Evolutionary conservation across 129 eudicot genomes (phyloP), one percentile per base, ranked within the genome.

Genomic region (Artemisia annua): DNA sequence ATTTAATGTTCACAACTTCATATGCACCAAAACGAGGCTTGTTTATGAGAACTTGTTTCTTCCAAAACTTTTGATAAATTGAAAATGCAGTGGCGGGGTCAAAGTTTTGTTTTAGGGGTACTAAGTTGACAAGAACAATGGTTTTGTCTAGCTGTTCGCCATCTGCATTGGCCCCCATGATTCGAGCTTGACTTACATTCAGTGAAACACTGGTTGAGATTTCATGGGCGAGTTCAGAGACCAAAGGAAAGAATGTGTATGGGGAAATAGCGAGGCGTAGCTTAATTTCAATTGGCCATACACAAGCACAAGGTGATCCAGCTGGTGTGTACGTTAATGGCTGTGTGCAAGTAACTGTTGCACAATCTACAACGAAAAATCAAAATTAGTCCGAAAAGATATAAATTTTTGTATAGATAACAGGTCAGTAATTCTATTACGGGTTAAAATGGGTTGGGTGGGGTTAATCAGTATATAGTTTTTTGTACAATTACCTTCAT

Each of bases 141-240:
- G 99, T 88, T 82, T 84, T 73, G 65, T 90, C 91, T 9, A 79
- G 92, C 82, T 87, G 87, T 63, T 88, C 89, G 18, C 84, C 86
- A 1, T 94, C 94, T 28, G 89, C 96, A 83, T 95, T 85, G 70
- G 99, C 97, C 80, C 99, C 99, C 88, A 83, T 85, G 53, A 95
- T 85, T 50, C 97, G 89, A 15, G 94, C 94, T 86, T 95, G 99
- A 60, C 90, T 88, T 71, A 60, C 86, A 58, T 91, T 83, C 44
- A 95, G 79, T 10, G 84, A 79, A 59, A 91, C 67, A 28, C 87
- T 51, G 7, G 81, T 70, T 19, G 99, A 80, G 48, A 95, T 85
- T 69, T 90, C 94, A 28, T 75, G 73, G 32, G 97, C 93, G 22
- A 95, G 89, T 82, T 86, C 88, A 3, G 94, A 71, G 19, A 91